Evolutionary conservation across 176 grass and related monocot species (phyloP).

Genomic region (Triticum urartu): DNA sequence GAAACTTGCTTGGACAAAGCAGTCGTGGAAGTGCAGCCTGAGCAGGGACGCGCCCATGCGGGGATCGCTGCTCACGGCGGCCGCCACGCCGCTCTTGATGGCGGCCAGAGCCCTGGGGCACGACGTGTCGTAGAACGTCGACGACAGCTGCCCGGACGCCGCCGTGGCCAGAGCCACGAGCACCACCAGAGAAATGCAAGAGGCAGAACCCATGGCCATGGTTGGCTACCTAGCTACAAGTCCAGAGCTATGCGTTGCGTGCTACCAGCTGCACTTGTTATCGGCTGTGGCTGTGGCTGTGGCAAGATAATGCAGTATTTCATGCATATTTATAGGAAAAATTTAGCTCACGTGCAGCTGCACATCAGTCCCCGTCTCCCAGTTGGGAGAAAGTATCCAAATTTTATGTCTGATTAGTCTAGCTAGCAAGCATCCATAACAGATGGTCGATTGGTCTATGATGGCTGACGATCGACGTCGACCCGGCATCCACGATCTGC

Average conservation of each 20-base stretch:
- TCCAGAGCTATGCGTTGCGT: background rate
- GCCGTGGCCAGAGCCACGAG: slow-evolving; percentile 14
- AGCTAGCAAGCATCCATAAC: background rate
- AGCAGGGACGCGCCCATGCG: slow-evolving; percentile 77
- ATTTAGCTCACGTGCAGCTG: background rate
- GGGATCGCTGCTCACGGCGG: slow-evolving; percentile 23
- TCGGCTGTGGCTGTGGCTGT: background rate
- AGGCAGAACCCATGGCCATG: slow-evolving; percentile 23
- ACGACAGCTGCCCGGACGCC: slow-evolving; percentile 66
- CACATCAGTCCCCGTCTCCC: background rate
- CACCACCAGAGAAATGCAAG: background rate
- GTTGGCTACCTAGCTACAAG: background rate
- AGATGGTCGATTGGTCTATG: background rate
- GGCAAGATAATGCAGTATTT: background rate
- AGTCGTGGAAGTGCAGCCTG: slow-evolving; percentile 85
- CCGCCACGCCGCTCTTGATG: slow-evolving; percentile 32
- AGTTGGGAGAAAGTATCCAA: background rate
- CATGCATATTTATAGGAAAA: slow-evolving; percentile 43
- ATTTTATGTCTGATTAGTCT: background rate
- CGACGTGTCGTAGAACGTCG: slow-evolving; percentile 71
- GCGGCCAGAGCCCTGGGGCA: slow-evolving; percentile 55
- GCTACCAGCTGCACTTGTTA: background rate
- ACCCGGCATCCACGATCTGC: background rate
- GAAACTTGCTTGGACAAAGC: slow-evolving; percentile 70
- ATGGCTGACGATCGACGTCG: background rate